Conservation (phyloP, 2,329 filamentous ascomycete species). For the Sporothrix protearum region DNA sequence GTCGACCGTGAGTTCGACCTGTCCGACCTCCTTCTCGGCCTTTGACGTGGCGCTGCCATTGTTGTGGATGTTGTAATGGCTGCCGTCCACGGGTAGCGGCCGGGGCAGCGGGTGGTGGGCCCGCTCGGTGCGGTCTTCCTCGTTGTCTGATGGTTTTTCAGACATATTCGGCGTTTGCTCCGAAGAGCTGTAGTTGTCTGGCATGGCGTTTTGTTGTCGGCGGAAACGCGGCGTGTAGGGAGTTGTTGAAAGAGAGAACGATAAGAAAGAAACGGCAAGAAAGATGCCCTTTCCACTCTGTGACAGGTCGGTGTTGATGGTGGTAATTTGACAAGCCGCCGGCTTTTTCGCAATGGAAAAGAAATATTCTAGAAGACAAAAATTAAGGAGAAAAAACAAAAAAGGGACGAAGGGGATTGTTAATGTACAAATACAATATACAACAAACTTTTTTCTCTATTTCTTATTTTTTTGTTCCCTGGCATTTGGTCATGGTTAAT, state of each 20-base stretch:
- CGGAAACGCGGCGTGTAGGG: background rate
- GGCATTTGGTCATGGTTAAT: too few relatives aligned
- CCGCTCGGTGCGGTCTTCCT: background rate
- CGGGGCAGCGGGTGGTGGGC: background rate
- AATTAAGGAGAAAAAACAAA: too few relatives aligned
- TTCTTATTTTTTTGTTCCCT: too few relatives aligned
- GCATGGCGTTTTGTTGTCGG: background rate
- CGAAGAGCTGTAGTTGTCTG: background rate
- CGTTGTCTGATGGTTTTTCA: background rate
- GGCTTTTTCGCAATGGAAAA: background rate
- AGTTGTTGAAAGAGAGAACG: too few relatives aligned
- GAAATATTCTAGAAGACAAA: background rate
- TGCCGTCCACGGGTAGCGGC: background rate
- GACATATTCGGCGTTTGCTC: background rate
- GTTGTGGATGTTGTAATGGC: background rate
- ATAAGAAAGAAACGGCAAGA: background rate
- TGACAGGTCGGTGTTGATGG: background rate
- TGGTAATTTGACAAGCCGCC: background rate
- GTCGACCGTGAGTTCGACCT: slow-evolving; percentile 32
- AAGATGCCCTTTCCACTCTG: background rate
- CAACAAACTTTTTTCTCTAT: background rate
- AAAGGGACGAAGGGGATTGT: background rate
- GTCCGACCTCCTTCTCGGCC: background rate
- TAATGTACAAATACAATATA: background rate
- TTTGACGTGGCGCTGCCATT: background rate